phyloP scores from a whole-genome alignment of 176 grass and related monocot genomes.

The Poa pratensis region DNA sequence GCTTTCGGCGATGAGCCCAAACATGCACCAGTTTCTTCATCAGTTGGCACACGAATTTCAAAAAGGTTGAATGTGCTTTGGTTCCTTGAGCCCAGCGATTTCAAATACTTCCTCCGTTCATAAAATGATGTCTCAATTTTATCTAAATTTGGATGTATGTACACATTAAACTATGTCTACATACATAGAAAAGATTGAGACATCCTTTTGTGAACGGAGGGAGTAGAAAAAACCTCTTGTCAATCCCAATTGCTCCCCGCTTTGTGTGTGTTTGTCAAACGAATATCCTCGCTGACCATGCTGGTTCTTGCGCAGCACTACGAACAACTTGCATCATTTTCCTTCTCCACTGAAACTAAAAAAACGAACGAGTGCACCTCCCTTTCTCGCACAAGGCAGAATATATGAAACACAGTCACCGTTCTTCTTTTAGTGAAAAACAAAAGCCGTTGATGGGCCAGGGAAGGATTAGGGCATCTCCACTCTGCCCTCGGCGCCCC shows the following conservation, averaged over 20 bases:
- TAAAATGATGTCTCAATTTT: too few species aligned
- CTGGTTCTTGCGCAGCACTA: constrained; percentile 13
- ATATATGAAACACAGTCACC: too few species aligned
- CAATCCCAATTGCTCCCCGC: background rate
- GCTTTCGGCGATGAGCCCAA: background rate
- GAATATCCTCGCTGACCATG: background rate
- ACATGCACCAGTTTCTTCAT: background rate
- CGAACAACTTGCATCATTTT: constrained; percentile 2
- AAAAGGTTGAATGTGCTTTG: constrained; percentile 1
- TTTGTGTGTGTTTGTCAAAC: background rate
- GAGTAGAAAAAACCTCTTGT: background rate
- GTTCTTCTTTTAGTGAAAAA: too few species aligned
- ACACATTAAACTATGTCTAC: too few species aligned
- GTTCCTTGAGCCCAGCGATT: background rate
- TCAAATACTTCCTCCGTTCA: too few species aligned
- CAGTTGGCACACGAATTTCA: constrained; percentile 10
- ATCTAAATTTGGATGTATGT: too few species aligned
- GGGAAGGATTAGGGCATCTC: too few species aligned
- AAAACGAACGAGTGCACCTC: background rate
- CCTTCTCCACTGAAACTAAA: background rate
- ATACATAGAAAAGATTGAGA: too few species aligned
- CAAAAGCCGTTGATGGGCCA: too few species aligned
- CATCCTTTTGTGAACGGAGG: too few species aligned
- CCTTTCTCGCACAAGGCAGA: background rate
- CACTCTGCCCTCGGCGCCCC: too few species aligned